Evolutionary conservation across 768 basidiomycete genomes (phyloP).

Genomic region (Hypholoma fasciculare): DNA sequence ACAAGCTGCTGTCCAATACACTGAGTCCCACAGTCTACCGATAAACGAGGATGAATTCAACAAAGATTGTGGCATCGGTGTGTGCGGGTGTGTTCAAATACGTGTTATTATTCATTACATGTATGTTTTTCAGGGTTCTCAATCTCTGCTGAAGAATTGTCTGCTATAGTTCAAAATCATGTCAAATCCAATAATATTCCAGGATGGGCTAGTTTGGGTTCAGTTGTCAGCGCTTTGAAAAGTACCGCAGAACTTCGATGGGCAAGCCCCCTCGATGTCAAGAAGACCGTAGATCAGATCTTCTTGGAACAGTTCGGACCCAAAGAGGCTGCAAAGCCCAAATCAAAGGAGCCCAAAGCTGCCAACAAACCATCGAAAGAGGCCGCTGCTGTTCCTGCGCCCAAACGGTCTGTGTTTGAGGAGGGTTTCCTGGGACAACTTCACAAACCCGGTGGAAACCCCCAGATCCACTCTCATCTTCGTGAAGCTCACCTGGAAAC

Average conservation of each 20-base stretch:
- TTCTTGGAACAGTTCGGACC: constrained; percentile 71
- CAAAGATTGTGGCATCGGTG: constrained; percentile 84
- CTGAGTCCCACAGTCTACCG: constrained; percentile 59
- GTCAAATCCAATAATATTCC: constrained; percentile 51
- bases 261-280: constrained; percentile 83
- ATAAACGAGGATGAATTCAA: constrained; percentile 74
- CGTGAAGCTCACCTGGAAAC: constrained; percentile 78
- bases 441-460: constrained; percentile 93
- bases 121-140: constrained; percentile 60
- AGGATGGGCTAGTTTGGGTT: constrained; percentile 79
- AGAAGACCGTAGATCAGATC: constrained; percentile 73
- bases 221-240: constrained; percentile 65
- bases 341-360: constrained; percentile 55
- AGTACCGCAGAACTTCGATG: constrained; percentile 66
- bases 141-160: constrained; percentile 68
- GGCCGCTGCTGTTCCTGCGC: constrained; percentile 34
- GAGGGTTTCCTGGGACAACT: constrained; percentile 93
- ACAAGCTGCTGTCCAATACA: constrained; percentile 74
- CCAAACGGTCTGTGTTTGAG: constrained; percentile 76
- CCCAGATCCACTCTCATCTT: constrained; percentile 76
- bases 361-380: constrained; percentile 28
- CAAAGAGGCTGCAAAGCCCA: constrained; percentile 66
- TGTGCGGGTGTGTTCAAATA: constrained; percentile 26
- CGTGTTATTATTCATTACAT: neutral
- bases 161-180: constrained; percentile 53